Percentiles rank a stretch among this genome's conserved stretches.
Conservation (phyloP, 2,329 filamentous ascomycete species). For the Colletotrichum tropicale region DNA sequence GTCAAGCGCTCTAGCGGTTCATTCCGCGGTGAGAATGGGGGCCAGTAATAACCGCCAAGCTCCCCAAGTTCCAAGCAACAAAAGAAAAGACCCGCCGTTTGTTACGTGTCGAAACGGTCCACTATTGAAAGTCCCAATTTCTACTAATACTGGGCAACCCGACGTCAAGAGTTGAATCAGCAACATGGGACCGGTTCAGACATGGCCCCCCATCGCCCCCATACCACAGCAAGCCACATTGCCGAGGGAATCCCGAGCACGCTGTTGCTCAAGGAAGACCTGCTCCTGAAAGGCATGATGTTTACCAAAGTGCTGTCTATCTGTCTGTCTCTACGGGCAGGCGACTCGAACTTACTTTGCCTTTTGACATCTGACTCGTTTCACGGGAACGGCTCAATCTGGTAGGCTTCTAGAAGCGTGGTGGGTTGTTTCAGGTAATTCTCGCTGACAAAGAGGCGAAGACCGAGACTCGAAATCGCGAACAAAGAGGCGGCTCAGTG, state of each 20-base stretch:
- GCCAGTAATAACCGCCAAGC: neutral
- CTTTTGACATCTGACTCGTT: conserved; percentile 6
- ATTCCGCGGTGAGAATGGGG: neutral
- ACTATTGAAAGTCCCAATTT: neutral
- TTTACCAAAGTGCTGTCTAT: neutral
- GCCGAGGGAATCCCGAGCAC: conserved; percentile 6
- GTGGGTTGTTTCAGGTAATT: neutral
- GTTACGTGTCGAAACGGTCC: conserved; percentile 8
- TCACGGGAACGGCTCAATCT: neutral
- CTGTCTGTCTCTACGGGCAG: neutral
- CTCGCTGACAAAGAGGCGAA: neutral
- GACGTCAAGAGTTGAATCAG: neutral
- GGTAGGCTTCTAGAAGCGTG: conserved; percentile 16
- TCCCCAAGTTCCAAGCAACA: neutral
- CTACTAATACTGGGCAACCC: neutral
- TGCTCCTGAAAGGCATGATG: neutral
- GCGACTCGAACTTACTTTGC: neutral
- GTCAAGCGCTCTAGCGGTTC: neutral
- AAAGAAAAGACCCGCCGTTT: neutral
- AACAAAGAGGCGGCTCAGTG: neutral
- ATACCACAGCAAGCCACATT: neutral
- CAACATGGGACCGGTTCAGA: neutral
- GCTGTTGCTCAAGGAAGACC: neutral
- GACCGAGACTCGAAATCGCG: neutral
- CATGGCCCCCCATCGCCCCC: neutral